Evolutionary conservation across 2,329 filamentous ascomycete genomes (phyloP).

Genomic region (Beauveria rudraprayagi): DNA sequence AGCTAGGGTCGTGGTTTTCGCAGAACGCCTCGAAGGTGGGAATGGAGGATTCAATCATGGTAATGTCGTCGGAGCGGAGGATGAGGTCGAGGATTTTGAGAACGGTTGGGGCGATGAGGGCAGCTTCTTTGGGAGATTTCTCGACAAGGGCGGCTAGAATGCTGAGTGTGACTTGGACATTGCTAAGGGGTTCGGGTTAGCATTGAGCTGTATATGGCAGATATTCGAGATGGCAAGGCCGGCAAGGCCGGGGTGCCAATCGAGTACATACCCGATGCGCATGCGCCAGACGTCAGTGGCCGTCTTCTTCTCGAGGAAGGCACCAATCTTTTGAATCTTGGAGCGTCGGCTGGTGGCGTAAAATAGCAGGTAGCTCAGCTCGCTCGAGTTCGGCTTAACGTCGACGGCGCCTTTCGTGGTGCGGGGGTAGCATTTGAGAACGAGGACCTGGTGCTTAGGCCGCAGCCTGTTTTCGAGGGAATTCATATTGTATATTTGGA

Average conservation of each 20-base stretch:
- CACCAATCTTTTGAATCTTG: constrained; percentile 93
- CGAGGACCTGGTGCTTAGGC: constrained; percentile 92
- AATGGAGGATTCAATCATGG: constrained; percentile 85
- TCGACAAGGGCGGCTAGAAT: constrained; percentile 89
- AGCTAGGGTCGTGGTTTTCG: constrained; percentile 76
- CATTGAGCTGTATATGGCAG: neutral
- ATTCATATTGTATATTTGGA: constrained; percentile 40
- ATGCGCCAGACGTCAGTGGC: constrained; percentile 83
- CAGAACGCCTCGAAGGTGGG: constrained; percentile 84
- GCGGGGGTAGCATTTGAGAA: constrained; percentile 92
- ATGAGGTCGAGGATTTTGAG: constrained; percentile 78
- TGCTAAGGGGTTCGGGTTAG: constrained; percentile 42
- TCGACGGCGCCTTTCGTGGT: constrained; percentile 86
- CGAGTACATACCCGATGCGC: constrained; percentile 65
- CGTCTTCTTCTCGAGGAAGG: constrained; percentile 90
- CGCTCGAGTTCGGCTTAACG: constrained; percentile 91
- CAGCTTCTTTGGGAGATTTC: constrained; percentile 82
- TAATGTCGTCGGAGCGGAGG: constrained; percentile 77
- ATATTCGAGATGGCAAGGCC: neutral
- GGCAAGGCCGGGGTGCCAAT: neutral
- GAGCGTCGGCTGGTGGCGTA: constrained; percentile 90
- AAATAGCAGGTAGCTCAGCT: constrained; percentile 93
- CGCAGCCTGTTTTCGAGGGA: constrained; percentile 62
- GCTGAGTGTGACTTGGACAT: constrained; percentile 89
- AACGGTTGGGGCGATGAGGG: constrained; percentile 77